These are phyloP conservation scores for Escallonia rubra DNA, from an alignment of 129 eudicot species.

Conservation along the genomic window DNA sequence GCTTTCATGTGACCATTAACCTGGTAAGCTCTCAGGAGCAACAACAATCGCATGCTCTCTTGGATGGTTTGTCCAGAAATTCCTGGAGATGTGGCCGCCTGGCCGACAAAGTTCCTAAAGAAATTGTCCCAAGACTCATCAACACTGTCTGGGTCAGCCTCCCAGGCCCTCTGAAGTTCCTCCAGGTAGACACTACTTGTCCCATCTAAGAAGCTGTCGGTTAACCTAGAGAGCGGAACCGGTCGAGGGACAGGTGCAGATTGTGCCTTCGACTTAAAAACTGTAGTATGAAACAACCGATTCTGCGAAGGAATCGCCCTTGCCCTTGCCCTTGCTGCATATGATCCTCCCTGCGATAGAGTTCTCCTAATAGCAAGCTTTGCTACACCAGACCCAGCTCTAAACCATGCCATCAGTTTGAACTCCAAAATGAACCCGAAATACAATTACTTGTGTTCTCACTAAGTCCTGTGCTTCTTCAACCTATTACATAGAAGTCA, in stretches of 20 bases:
- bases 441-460: too few relatives aligned
- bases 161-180: slow-evolving; percentile 99
- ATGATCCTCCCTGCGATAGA: slow-evolving; percentile 53
- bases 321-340: slow-evolving; percentile 40
- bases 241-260: slow-evolving; percentile 91
- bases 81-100: slow-evolving; percentile 85
- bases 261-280: slow-evolving; percentile 61
- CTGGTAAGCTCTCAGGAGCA: slow-evolving; percentile 94
- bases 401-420: slow-evolving; percentile 69
- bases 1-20: slow-evolving; percentile 97
- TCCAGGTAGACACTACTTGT: slow-evolving; percentile 94
- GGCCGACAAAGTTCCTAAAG: slow-evolving; percentile 88
- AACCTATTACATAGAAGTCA: too few relatives aligned
- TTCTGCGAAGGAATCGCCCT: slow-evolving; percentile 32
- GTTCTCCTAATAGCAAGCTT: slow-evolving; percentile 71
- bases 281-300: slow-evolving; percentile 55
- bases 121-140: slow-evolving; percentile 99
- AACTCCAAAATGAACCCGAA: background rate
- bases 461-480: too few relatives aligned
- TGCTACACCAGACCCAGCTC: slow-evolving; percentile 84
- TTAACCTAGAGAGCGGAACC: slow-evolving; percentile 85
- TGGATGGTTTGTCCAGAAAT: slow-evolving; percentile 96
- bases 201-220: slow-evolving; percentile 93
- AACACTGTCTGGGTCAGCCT: slow-evolving; percentile 85
- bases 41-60: slow-evolving; percentile 84